These are phyloP conservation scores for Mycena haematopus DNA, from an alignment of 768 basidiomycete genomes.

Conservation along the genomic window DNA sequence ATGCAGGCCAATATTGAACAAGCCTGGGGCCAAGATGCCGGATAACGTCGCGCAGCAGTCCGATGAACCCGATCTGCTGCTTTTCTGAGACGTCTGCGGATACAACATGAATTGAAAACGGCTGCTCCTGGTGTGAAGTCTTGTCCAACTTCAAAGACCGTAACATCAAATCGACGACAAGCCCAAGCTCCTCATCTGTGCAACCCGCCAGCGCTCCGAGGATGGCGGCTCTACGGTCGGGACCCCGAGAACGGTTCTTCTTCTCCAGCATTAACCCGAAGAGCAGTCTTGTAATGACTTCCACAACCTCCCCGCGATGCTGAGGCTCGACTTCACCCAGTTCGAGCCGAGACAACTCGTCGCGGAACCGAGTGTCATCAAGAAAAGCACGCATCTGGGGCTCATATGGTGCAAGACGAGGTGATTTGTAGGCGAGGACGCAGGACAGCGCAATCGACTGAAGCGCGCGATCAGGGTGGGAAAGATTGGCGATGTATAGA, in stretches of 20 bases:
- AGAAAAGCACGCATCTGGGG: slow-evolving; percentile 74
- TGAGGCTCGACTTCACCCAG: slow-evolving; percentile 58
- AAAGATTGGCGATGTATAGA: slow-evolving; percentile 77
- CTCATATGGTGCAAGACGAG: slow-evolving; percentile 59
- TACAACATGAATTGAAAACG: slow-evolving; percentile 38
- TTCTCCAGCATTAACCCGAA: slow-evolving; percentile 90
- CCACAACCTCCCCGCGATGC: slow-evolving; percentile 71
- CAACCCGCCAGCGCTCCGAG: slow-evolving; percentile 75
- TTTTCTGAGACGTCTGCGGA: slow-evolving; percentile 50
- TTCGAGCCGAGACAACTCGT: slow-evolving; percentile 78
- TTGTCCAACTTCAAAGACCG: slow-evolving; percentile 60
- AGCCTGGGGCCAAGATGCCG: slow-evolving; percentile 81
- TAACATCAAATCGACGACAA: slow-evolving; percentile 90
- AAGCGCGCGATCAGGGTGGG: slow-evolving; percentile 82
- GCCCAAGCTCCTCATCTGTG: slow-evolving; percentile 70
- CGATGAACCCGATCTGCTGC: slow-evolving; percentile 86
- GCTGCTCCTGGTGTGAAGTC: slow-evolving; percentile 32
- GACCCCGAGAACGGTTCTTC: slow-evolving; percentile 69
- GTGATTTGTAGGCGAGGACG: slow-evolving; percentile 80
- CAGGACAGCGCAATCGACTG: slow-evolving; percentile 81
- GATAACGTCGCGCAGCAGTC: slow-evolving; percentile 83
- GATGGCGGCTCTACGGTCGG: slow-evolving; percentile 76
- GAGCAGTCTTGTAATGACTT: slow-evolving; percentile 74
- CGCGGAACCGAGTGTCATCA: slow-evolving; percentile 89
- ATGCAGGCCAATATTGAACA: slow-evolving; percentile 70